Conservation (phyloP, 495 filamentous ascomycete genomes). For the Penicillium subrubescens region DNA sequence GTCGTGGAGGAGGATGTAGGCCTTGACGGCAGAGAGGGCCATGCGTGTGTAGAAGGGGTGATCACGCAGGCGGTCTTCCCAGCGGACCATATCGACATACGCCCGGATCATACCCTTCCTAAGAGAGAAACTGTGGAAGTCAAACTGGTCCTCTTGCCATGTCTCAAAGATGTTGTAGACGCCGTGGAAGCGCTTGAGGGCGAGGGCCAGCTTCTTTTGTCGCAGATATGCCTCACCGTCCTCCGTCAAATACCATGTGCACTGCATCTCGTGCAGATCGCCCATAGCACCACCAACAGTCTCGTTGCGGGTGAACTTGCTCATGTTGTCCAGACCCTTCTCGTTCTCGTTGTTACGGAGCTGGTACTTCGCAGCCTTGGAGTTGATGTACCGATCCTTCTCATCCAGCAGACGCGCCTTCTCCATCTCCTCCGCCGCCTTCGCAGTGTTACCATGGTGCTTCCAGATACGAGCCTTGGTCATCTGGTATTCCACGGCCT, state of each 20-base stretch:
- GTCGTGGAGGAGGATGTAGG: conserved; percentile 81
- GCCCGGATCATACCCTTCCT: conserved; percentile 93
- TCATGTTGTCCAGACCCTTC: conserved; percentile 81
- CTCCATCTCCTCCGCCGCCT: conserved; percentile 88
- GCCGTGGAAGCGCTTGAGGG: conserved; percentile 85
- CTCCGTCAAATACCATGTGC: conserved; percentile 94
- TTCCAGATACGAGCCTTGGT: conserved; percentile 95
- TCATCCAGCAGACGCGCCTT: conserved; percentile 80
- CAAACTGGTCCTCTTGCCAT: conserved; percentile 98
- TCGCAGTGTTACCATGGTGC: conserved; percentile 76
- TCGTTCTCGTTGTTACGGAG: conserved; percentile 90
- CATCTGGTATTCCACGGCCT: conserved; percentile 90
- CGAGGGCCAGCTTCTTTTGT: conserved; percentile 78
- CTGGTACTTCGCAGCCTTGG: conserved; percentile 96
- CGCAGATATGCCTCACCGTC: conserved; percentile 89
- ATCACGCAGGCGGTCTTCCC: conserved; percentile 87
- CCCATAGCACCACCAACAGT: conserved; percentile 83
- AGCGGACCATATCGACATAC: conserved; percentile 93
- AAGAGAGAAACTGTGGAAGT: conserved; percentile 96
- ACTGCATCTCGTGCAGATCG: conserved; percentile 98
- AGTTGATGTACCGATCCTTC: conserved; percentile 96
- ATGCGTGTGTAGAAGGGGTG: conserved; percentile 91
- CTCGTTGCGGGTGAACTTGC: conserved; percentile 92
- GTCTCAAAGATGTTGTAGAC: conserved; percentile 92
- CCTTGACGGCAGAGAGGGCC: conserved; percentile 78